Evolutionary conservation across 2,329 filamentous ascomycete species (phyloP).

Genomic region (Niveomyces coronatus): DNA sequence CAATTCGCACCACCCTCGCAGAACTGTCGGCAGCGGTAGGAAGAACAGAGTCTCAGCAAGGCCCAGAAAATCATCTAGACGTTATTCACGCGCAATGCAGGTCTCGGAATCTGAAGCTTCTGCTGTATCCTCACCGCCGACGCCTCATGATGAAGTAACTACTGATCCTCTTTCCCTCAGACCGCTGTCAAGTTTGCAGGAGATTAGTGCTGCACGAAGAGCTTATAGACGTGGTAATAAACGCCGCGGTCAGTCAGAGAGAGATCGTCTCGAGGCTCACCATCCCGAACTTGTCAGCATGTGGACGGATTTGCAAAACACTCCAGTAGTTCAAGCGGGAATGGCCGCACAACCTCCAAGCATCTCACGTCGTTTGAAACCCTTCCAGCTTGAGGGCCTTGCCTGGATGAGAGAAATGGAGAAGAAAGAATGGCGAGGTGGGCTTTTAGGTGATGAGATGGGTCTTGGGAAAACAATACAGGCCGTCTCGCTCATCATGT

Average conservation of each 20-base stretch:
- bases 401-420: slow-evolving; percentile 95
- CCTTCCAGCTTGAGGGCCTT: slow-evolving; percentile 87
- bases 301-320: slow-evolving; percentile 67
- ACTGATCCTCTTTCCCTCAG: too few relatives aligned
- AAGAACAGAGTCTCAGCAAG: too few relatives aligned
- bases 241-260: slow-evolving; percentile 32
- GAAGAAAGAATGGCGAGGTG: slow-evolving; percentile 72
- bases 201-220: slow-evolving; percentile 21
- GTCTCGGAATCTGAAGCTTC: too few relatives aligned
- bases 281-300: slow-evolving; percentile 76
- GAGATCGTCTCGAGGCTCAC: slow-evolving; percentile 57
- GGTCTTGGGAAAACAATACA: slow-evolving; percentile 98
- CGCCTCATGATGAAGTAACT: too few relatives aligned
- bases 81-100: too few relatives aligned
- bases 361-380: slow-evolving; percentile 78
- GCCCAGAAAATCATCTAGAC: too few relatives aligned
- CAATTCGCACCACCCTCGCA: too few relatives aligned
- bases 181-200: too few relatives aligned
- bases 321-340: slow-evolving; percentile 52
- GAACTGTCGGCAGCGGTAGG: too few relatives aligned
- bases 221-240: slow-evolving; percentile 22
- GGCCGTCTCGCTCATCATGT: slow-evolving; percentile 96
- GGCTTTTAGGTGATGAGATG: slow-evolving; percentile 94
- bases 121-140: too few relatives aligned
- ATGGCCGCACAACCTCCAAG: slow-evolving; percentile 44